These are phyloP conservation scores for Saccharum hybrid DNA, from an alignment of 202 grass and related monocot genomes.

Conservation along the genomic window DNA sequence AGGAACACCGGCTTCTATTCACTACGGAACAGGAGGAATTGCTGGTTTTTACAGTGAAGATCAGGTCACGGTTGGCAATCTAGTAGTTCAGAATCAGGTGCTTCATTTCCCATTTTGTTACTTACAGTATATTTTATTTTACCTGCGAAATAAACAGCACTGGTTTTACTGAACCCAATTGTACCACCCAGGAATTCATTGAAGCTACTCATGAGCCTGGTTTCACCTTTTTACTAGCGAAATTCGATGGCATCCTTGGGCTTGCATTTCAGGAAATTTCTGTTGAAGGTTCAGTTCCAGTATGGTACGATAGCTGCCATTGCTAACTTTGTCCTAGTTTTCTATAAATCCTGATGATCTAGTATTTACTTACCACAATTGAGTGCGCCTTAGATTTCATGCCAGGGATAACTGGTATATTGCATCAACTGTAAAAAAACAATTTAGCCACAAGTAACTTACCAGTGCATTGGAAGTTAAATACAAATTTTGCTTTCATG, in stretches of 20 bases:
- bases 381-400: neutral
- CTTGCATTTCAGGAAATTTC: slow-evolving; percentile 96
- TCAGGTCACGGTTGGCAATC: slow-evolving; percentile 64
- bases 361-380: neutral
- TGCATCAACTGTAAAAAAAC: neutral
- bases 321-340: neutral
- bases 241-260: slow-evolving; percentile 97
- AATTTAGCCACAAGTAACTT: neutral
- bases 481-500: slow-evolving; percentile 1
- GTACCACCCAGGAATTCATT: slow-evolving; percentile 80
- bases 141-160: neutral
- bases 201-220: slow-evolving; percentile 81
- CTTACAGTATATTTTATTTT: neutral
- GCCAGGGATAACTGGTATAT: neutral
- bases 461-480: neutral
- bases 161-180: slow-evolving; percentile 45
- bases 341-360: neutral
- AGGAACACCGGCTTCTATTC: slow-evolving; percentile 85
- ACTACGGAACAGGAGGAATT: slow-evolving; percentile 78
- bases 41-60: slow-evolving; percentile 88
- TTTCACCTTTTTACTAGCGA: slow-evolving; percentile 69
- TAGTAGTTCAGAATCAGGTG: slow-evolving; percentile 84
- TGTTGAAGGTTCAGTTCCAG: slow-evolving; percentile 68
- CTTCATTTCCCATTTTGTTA: slow-evolving; percentile 24
- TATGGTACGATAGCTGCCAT: slow-evolving; percentile 58